Conservation (phyloP, 116 monocot species). For the Dioscorea cayenensis region DNA sequence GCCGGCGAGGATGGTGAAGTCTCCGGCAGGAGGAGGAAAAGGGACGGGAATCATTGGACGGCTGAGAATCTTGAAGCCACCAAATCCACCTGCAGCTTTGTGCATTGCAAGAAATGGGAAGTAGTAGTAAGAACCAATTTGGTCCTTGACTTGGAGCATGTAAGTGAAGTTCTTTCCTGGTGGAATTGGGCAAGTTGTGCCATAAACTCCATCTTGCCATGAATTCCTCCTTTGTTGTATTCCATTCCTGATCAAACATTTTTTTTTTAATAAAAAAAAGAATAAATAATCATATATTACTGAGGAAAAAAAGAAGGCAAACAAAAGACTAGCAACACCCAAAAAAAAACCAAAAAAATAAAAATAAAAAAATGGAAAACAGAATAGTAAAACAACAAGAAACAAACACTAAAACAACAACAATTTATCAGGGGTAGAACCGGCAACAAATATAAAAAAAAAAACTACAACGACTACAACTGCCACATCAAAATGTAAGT, state of each 20-base stretch:
- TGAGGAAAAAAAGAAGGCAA: too few species aligned
- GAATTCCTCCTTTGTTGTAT: constrained; percentile 78
- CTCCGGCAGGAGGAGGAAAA: constrained; percentile 57
- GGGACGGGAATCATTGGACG: constrained; percentile 72
- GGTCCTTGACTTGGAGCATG: constrained; percentile 73
- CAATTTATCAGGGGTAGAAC: too few species aligned
- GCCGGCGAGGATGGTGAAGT: constrained; percentile 62
- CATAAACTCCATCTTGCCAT: constrained; percentile 82
- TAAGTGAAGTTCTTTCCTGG: constrained; percentile 78
- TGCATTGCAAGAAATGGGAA: constrained; percentile 84
- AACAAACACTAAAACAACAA: too few species aligned
- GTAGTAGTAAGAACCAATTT: constrained; percentile 83
- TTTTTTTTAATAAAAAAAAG: too few species aligned
- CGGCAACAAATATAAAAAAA: too few species aligned
- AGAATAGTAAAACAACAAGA: too few species aligned
- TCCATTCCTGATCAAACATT: constrained; percentile 60
- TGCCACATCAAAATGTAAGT: too few species aligned
- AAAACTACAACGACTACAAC: too few species aligned
- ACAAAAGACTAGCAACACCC: too few species aligned
- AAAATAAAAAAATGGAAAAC: too few species aligned
- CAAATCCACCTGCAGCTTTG: constrained; percentile 85
- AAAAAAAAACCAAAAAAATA: too few species aligned
- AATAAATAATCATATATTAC: too few species aligned
- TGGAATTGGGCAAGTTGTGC: constrained; percentile 83
- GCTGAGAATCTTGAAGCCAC: constrained; percentile 58